A percentile compares a stretch with the other conserved stretches of the same genome.
phyloP scores from a whole-genome alignment of 192 early-diverging fungal species.

The Coemansia javaensis region DNA sequence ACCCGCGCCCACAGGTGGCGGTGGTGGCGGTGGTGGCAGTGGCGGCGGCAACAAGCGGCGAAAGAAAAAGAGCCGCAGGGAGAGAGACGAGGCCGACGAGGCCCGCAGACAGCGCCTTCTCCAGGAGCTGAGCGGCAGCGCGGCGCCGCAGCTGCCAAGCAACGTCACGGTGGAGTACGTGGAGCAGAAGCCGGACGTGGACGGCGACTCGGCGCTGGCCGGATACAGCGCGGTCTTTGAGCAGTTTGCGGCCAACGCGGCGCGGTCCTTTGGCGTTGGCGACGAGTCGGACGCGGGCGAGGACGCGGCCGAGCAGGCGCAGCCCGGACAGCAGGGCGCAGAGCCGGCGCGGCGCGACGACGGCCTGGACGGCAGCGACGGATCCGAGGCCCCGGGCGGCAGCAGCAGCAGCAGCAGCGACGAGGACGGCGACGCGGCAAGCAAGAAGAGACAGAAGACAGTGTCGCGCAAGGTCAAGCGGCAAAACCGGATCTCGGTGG shows the following conservation, averaged over 20 bases:
- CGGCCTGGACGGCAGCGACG: slow-evolving; percentile 11
- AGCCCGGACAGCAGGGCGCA: too few relatives aligned
- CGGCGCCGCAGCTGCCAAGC: slow-evolving; percentile 10
- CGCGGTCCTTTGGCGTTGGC: slow-evolving; percentile 32
- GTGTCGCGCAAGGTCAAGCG: slow-evolving; percentile 52
- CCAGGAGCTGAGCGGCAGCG: slow-evolving; percentile 1
- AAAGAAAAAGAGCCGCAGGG: slow-evolving; percentile 44
- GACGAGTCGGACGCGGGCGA: slow-evolving; percentile 3
- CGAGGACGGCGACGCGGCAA: slow-evolving; percentile 13
- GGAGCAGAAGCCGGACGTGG: slow-evolving; percentile 7
- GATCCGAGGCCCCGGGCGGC: too few relatives aligned
- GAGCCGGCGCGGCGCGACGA: too few relatives aligned
- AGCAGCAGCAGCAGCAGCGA: slow-evolving; percentile 20
- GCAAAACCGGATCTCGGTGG: slow-evolving; percentile 64
- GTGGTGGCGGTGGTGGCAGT: too few relatives aligned
- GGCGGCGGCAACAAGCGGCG: slow-evolving; percentile 21
- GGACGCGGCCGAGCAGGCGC: neutral
- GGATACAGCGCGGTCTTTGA: slow-evolving; percentile 27
- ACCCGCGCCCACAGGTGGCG: too few relatives aligned
- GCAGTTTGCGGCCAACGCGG: slow-evolving; percentile 33
- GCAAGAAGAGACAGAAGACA: slow-evolving; percentile 1
- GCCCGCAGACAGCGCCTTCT: slow-evolving; percentile 15
- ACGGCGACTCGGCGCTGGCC: slow-evolving; percentile 20
- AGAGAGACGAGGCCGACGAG: slow-evolving; percentile 31
- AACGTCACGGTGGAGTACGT: slow-evolving; percentile 39